Base-by-base conservation (phyloP, 1,284 basidiomycete species). In the Cryptococcus sp. region DNA sequence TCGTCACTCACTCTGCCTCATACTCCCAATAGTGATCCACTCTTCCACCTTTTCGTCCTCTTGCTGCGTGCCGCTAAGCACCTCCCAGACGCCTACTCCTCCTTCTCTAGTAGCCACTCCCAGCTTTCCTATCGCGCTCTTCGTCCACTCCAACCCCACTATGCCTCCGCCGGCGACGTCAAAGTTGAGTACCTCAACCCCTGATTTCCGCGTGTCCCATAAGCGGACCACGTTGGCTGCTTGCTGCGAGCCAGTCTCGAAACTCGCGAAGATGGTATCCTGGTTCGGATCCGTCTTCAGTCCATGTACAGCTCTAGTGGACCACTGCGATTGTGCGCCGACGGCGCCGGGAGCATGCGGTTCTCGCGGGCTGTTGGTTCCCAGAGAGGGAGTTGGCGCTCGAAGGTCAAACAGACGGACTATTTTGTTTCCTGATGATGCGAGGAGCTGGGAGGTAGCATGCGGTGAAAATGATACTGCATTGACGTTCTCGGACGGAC, bases 391-490 rank as follows among this genome's bases (percentile, higher is more conserved):
- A 5, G 65, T 39, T 7, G 73, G 72, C 0, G 67, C 53, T 25
- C 76, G 64, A 0, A 78, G 57, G 50, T 79, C 77, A 48, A 68
- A 76, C 20, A 77, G 53, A 22, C 75, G 54, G 10, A 79, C 66
- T 2, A 59, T 56, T 58, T 75, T 75, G 57, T 66, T 71, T 38
- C 69, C 72, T 0, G 73, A 65, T 0, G 71, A 72, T 0, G 70
- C 74, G 7, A 75, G 64, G 19, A 78, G 59, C 47, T 68, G 59
- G 52, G 64, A 27, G 11, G 64, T 52, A 20, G 62, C 47, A 11
- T 61, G 58, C 22, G 64, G 64, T 10, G 72, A 39, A 61, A 72
- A 73, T 8, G 73, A 62, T 5, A 76, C 61, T 13, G 67, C 63
- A 50, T 76, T 73, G 39, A 79, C 70, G 0, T 70, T 64, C 56